Base-by-base conservation (phyloP, 345 rosid genomes). In the Brassica incana region DNA sequence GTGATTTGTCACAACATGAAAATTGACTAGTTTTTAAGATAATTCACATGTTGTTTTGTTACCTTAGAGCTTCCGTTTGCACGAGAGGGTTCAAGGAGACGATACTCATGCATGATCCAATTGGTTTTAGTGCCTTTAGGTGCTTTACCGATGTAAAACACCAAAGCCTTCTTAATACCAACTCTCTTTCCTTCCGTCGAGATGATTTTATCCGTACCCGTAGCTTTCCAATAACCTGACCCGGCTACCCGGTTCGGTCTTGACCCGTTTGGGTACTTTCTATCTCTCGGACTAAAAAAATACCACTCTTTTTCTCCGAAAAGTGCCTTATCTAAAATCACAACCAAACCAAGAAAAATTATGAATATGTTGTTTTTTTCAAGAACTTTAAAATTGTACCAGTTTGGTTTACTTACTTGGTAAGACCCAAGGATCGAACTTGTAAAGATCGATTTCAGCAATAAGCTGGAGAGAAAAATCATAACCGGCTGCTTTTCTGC, bases 41-140 rank as follows among this genome's bases (percentile, higher is more conserved):
- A 32, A 32, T 65, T 35, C 38, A n/a, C 52, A 65, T 68, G 2
- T 40, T 59, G 33, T 69, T 0, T 50, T 33, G 65, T 15, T 78
- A 94, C 97, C 90, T 76, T 91, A 20, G 94, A 14, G 86, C 94
- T 90, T 65, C 96, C 93, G 62, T 23, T 71, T 52, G 83, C 84
- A 16, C 90, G 87, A 36, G 86, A 72, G 6, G 82, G 32, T 16
- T 88, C 95, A 4, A 88, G 16, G 60, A 95, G 96, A 38, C 99
- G 93, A 79, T 91, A 95, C 73, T 95, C 99, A 56, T 95, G 99
- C 99, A 95, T 92, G 79, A 95, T 95, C 99, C 99, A 95, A 83
- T 92, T 95, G 6, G 99, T 95, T 82, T 95, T 95, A 52, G 86
- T 88, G n/a, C 99, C 99, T 84, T 89, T 95, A 0, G 98, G 99